A percentile compares a stretch with the other conserved stretches of the same genome.
Conservation (phyloP, 2,329 filamentous ascomycete species). For the Pseudogymnoascus sp. region DNA sequence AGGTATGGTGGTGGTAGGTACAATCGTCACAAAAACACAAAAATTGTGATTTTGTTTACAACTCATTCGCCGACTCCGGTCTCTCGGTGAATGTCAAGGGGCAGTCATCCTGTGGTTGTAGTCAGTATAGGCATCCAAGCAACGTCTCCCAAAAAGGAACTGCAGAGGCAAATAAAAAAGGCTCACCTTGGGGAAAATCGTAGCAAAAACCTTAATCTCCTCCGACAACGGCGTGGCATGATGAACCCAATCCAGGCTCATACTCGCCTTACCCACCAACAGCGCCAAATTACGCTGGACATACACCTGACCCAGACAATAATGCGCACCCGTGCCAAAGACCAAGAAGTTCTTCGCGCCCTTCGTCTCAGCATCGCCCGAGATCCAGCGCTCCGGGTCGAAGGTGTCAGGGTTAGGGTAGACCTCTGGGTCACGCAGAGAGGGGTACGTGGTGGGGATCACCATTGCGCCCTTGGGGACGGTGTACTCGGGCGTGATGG, state of each 20-base stretch:
- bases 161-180: not conserved
- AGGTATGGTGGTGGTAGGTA: conserved; percentile 1
- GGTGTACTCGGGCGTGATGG: conserved; percentile 80
- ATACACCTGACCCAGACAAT: conserved; percentile 91
- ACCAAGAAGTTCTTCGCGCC: conserved; percentile 91
- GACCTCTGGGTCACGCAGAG: conserved; percentile 84
- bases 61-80: conserved; percentile 5
- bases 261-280: conserved; percentile 81
- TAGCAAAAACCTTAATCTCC: conserved; percentile 96
- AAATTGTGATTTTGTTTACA: not conserved
- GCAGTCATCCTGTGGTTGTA: conserved; percentile 64
- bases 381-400: conserved; percentile 86
- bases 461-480: conserved; percentile 93
- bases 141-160: not conserved
- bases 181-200: conserved; percentile 90
- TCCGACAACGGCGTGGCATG: conserved; percentile 75
- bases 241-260: conserved; percentile 85
- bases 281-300: conserved; percentile 81
- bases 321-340: conserved; percentile 91
- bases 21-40: not conserved
- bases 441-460: conserved; percentile 81
- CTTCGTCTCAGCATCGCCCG: conserved; percentile 71
- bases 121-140: conserved; percentile 21
- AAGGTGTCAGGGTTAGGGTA: conserved; percentile 85
- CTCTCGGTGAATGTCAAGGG: conserved; percentile 56